Evolutionary conservation across 306 rosid genomes (phyloP).

Genomic region (Parietaria judaica): DNA sequence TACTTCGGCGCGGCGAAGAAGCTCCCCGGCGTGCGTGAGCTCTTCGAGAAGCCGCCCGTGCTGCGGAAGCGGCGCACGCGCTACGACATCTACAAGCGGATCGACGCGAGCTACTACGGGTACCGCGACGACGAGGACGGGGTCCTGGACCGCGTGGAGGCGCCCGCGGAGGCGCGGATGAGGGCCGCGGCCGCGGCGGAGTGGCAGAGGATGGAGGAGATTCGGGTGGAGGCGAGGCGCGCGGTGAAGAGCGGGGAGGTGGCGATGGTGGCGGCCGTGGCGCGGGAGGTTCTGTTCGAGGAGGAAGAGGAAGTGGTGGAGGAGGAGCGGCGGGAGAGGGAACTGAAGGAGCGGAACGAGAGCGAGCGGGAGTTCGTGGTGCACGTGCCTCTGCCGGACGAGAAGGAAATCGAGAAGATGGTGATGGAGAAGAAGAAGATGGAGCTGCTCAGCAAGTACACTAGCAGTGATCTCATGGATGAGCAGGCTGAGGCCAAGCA

Average conservation of each 20-base stretch:
- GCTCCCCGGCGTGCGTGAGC: slow-evolving; percentile 70
- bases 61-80: slow-evolving; percentile 73
- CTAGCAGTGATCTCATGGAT: slow-evolving; percentile 59
- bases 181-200: slow-evolving; percentile 58
- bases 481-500: slow-evolving; percentile 65
- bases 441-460: slow-evolving; percentile 65
- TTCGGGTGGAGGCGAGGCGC: slow-evolving; percentile 74
- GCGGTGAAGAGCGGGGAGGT: slow-evolving; percentile 72
- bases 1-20: slow-evolving; percentile 92
- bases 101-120: slow-evolving; percentile 81
- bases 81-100: slow-evolving; percentile 75
- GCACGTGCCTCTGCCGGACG: slow-evolving; percentile 86
- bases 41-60: slow-evolving; percentile 89
- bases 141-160: slow-evolving; percentile 58
- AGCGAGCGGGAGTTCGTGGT: slow-evolving; percentile 67
- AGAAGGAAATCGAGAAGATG: slow-evolving; percentile 88
- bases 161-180: slow-evolving; percentile 52
- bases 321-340: slow-evolving; percentile 54
- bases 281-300: slow-evolving; percentile 54
- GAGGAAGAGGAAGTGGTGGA: slow-evolving; percentile 84
- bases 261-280: slow-evolving; percentile 38
- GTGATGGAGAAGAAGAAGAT: slow-evolving; percentile 86
- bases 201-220: slow-evolving; percentile 68
- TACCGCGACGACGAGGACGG: slow-evolving; percentile 92
- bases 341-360: slow-evolving; percentile 29